phyloP scores from a whole-genome alignment of 2,329 filamentous ascomycete genomes.

The Trichoderma hamatum region DNA sequence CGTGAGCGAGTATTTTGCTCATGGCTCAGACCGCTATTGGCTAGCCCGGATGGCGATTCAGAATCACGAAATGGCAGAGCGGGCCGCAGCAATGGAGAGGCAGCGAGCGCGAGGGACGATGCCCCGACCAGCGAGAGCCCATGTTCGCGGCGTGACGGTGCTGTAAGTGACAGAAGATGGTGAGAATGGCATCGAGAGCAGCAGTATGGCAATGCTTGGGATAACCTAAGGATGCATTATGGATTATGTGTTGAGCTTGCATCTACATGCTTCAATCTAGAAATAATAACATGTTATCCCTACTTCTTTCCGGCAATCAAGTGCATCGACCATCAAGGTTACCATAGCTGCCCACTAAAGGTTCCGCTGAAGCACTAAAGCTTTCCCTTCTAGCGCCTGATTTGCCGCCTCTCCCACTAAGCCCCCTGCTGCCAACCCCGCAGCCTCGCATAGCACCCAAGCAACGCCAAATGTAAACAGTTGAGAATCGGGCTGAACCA shows the following conservation, averaged over 20 bases:
- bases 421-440: slow-evolving; percentile 7
- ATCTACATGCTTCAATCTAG: too few species aligned
- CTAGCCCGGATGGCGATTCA: slow-evolving; percentile 8
- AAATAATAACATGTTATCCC: too few species aligned
- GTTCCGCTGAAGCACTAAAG: background rate
- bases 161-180: background rate
- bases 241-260: too few species aligned
- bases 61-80: slow-evolving; percentile 3
- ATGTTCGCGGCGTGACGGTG: background rate
- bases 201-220: too few species aligned
- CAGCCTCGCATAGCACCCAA: slow-evolving; percentile 5
- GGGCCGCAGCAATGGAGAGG: background rate
- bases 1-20: slow-evolving; percentile 15
- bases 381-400: background rate
- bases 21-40: slow-evolving; percentile 10
- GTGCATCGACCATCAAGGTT: background rate
- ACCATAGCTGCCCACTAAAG: background rate
- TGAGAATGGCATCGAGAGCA: background rate
- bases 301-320: background rate
- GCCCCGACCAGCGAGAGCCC: background rate
- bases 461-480: slow-evolving; percentile 15
- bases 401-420: background rate
- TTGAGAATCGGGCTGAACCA: background rate
- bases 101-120: background rate
- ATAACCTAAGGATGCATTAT: too few species aligned